These are phyloP conservation scores for Pyricularia pennisetigena DNA, from an alignment of 2,329 filamentous ascomycete species.

Conservation along the genomic window DNA sequence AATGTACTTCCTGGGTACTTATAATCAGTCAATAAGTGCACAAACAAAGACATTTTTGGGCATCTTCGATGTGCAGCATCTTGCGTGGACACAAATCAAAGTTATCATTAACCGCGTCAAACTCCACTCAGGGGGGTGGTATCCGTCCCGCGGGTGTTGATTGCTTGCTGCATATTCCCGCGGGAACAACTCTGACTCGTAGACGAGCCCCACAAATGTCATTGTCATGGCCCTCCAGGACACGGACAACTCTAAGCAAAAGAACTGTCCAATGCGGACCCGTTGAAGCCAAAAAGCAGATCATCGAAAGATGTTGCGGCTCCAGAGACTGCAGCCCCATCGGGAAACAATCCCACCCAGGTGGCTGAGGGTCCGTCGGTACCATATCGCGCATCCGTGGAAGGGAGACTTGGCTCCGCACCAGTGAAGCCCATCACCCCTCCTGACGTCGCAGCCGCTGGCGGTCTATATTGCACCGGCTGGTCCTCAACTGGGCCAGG, in stretches of 20 bases:
- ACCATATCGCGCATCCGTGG: neutral
- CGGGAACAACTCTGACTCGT: neutral
- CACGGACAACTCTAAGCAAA: neutral
- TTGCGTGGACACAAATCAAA: neutral
- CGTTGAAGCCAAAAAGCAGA: constrained; percentile 21
- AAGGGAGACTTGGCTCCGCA: neutral
- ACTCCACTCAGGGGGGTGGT: neutral
- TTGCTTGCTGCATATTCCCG: neutral
- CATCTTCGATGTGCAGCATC: neutral
- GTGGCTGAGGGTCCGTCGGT: neutral
- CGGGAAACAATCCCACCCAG: neutral
- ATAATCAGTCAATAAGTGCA: neutral
- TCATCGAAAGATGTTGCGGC: constrained; percentile 13
- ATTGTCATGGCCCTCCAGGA: neutral
- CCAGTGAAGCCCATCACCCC: neutral
- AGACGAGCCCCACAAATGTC: neutral
- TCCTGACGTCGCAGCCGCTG: too few species aligned
- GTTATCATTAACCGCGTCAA: neutral
- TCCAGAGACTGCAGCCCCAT: neutral
- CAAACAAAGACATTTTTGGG: neutral
- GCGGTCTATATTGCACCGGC: neutral
- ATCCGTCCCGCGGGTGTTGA: neutral
- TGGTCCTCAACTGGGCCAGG: neutral
- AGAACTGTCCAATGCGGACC: constrained; percentile 14
- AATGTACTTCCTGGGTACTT: neutral